Evolutionary conservation across 2,329 filamentous ascomycete genomes (phyloP).

Genomic region (Pseudocercospora crystallina): DNA sequence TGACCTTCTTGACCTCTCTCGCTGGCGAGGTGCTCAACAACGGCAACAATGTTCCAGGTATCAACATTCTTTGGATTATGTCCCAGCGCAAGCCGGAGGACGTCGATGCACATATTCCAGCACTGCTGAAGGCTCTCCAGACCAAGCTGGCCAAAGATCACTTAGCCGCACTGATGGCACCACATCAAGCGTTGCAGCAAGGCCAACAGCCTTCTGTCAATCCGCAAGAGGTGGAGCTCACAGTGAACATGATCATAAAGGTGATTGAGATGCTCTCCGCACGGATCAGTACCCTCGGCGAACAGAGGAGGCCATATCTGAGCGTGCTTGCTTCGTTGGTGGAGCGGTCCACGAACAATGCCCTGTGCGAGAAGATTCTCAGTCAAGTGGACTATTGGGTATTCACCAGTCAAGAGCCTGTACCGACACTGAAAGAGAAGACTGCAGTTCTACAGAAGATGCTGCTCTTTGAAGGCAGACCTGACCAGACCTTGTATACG

Average conservation of each 20-base stretch:
- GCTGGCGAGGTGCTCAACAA: slow-evolving; percentile 79
- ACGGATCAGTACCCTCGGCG: slow-evolving; percentile 88
- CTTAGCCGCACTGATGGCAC: slow-evolving; percentile 67
- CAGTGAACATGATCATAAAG: slow-evolving; percentile 88
- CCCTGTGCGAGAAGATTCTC: slow-evolving; percentile 87
- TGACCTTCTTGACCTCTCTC: slow-evolving; percentile 78
- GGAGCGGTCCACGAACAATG: slow-evolving; percentile 85
- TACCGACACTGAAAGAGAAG: slow-evolving; percentile 97
- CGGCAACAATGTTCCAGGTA: slow-evolving; percentile 78
- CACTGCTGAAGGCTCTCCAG: slow-evolving; percentile 91
- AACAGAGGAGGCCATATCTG: slow-evolving; percentile 87
- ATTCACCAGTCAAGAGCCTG: slow-evolving; percentile 90
- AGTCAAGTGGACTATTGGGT: slow-evolving; percentile 95
- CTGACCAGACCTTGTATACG: slow-evolving; percentile 79
- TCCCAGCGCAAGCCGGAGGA: slow-evolving; percentile 80
- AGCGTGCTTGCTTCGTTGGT: slow-evolving; percentile 93
- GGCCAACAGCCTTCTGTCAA: slow-evolving; percentile 55
- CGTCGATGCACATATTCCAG: slow-evolving; percentile 83
- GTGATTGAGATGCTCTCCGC: slow-evolving; percentile 89
- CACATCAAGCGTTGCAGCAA: slow-evolving; percentile 52
- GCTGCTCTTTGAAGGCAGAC: slow-evolving; percentile 86
- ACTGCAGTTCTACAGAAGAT: slow-evolving; percentile 99
- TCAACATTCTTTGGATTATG: slow-evolving; percentile 92
- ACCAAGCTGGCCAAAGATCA: slow-evolving; percentile 91
- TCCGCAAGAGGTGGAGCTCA: slow-evolving; percentile 79